Evolutionary conservation across 768 basidiomycete genomes (phyloP), one percentile per base, ranked within the genome.

Genomic region (Brasilioporus rufonigricans): DNA sequence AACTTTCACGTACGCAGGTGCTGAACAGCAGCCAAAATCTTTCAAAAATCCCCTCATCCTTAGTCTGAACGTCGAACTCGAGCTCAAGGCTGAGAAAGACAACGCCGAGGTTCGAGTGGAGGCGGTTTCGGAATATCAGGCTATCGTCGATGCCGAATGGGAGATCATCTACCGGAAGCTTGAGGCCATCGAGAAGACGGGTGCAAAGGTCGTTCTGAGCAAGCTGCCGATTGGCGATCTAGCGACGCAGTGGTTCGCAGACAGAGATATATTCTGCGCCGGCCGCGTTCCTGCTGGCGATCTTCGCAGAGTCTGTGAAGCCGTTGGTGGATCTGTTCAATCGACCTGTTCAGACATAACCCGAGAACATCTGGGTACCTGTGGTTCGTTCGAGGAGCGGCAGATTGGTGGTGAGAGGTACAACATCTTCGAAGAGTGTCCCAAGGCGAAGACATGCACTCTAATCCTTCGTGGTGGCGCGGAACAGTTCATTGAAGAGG

Each of bases 91-190:
- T 0, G 97, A 99, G 75, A 95, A 98, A 72, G 97, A 99, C 72
- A 99, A 99, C 61, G 97, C 97, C 4, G 97, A 99, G 73, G 93
- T 99, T 39, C 86, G 97, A 33, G 93, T 99, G 18, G 93, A 98
- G 65, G 88, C 89, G 16, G 96, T 99, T 24, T 88, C 93, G 18
- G 97, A 99, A 68, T 99, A 99, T 68, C 97, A 99, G 73, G 94
- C 96, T 6, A 98, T 99, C 65, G 97, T 99, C 50, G 94, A 99
- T 70, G 97, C 97, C 12, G 97, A 99, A 70, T 99, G 97, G 97
- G 91, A 96, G 65, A 98, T 99, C 72, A 99, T 99, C 65, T 98
- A 96, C 76, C 84, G 90, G 62, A 99, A 99, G 73, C 79, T 99
- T 16, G 89, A 96, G 64, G 93, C 93, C 4, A 97, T 98, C 68